These are phyloP conservation scores for Brassica carinata DNA, from an alignment of 345 rosid species.

Conservation along the genomic window DNA sequence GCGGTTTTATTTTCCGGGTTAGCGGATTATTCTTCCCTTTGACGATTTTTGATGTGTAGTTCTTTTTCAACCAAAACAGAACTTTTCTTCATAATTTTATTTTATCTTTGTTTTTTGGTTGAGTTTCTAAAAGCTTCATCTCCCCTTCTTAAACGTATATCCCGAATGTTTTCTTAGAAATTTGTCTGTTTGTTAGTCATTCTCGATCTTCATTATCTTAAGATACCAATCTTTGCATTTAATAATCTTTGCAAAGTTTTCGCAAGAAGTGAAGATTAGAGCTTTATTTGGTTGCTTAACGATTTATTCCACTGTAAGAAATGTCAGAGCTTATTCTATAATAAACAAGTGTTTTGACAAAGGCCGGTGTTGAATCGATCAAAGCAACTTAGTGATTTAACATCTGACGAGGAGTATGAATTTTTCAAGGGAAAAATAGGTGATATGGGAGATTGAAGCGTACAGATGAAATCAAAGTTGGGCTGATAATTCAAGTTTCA, in stretches of 20 bases:
- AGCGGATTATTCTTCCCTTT: background rate
- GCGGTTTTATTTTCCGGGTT: background rate
- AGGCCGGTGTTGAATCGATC: background rate
- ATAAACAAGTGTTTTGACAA: background rate
- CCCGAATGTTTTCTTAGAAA: background rate
- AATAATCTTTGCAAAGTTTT: background rate
- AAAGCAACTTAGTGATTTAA: background rate
- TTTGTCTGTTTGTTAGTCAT: background rate
- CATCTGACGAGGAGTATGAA: background rate
- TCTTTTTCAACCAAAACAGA: background rate
- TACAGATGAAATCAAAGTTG: background rate
- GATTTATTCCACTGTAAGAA: background rate
- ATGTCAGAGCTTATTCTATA: too few relatives aligned
- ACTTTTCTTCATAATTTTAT: background rate
- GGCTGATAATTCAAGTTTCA: background rate
- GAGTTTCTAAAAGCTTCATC: background rate
- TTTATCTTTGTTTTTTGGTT: background rate
- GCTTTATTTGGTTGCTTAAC: background rate
- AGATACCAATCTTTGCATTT: background rate
- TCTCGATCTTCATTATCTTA: background rate
- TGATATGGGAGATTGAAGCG: background rate
- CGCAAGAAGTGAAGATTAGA: background rate
- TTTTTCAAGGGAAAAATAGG: background rate
- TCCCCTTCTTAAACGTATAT: background rate
- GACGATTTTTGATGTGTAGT: background rate